Conservation (phyloP, 2,329 filamentous ascomycete species). For the Sarocladiaceae sp. region DNA sequence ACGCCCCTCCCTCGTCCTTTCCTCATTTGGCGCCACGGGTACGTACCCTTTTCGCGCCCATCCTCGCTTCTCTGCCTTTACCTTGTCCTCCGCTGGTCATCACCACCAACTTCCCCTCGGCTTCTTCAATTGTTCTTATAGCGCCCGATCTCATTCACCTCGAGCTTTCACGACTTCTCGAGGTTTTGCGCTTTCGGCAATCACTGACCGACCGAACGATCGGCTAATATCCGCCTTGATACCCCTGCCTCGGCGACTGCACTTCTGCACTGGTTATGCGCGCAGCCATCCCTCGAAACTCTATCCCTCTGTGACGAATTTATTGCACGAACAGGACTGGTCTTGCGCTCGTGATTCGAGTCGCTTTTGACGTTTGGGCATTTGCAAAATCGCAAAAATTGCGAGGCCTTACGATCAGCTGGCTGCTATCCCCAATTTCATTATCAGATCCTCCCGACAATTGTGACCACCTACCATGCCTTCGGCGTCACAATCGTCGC, state of each 20-base stretch:
- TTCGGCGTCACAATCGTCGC: slow-evolving; percentile 47
- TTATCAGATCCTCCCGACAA: background rate
- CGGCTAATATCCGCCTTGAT: background rate
- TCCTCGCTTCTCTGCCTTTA: background rate
- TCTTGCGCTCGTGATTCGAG: too few relatives aligned
- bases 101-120: background rate
- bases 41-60: slow-evolving; percentile 11
- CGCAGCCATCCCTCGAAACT: background rate
- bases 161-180: background rate
- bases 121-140: slow-evolving; percentile 1
- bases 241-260: background rate
- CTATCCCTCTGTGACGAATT: background rate
- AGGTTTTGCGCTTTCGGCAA: background rate
- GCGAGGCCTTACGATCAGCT: too few relatives aligned
- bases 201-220: background rate
- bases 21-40: slow-evolving; percentile 9
- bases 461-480: slow-evolving; percentile 23
- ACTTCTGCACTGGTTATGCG: background rate
- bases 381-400: too few relatives aligned
- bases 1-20: slow-evolving; percentile 9
- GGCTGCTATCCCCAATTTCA: background rate
- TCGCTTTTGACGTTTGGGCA: too few relatives aligned
- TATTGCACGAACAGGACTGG: background rate
- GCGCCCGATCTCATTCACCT: background rate
- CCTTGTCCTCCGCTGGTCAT: background rate